A percentile compares a stretch with the other conserved stretches of the same genome.
Evolutionary conservation across 257 asterid species (phyloP).

Genomic region (Salvia rosmarinus): DNA sequence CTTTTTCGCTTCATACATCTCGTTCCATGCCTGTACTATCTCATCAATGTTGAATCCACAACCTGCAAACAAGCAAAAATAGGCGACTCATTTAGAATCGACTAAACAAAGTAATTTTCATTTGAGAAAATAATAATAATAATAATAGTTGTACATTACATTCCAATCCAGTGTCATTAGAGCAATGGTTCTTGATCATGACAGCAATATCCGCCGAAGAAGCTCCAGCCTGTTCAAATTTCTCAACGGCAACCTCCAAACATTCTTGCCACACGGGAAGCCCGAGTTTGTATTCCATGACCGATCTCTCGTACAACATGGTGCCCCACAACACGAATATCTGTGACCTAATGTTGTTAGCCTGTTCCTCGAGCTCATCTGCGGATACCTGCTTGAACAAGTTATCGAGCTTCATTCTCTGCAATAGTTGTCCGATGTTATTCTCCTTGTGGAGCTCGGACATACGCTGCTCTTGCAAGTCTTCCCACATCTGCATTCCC

Average conservation of each 20-base stretch:
- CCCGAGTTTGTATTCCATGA: constrained; percentile 79
- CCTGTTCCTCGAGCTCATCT: constrained; percentile 73
- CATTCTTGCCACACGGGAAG: constrained; percentile 93
- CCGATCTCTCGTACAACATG: constrained; percentile 84
- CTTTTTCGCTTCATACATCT: constrained; percentile 87
- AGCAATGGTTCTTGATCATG: constrained; percentile 86
- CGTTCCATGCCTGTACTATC: constrained; percentile 96
- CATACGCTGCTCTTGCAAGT: constrained; percentile 54
- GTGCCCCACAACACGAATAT: constrained; percentile 88
- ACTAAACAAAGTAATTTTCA: too few species aligned
- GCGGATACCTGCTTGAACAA: constrained; percentile 57
- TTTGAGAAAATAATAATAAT: not conserved
- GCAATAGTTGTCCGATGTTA: constrained; percentile 45
- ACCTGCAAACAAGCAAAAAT: constrained; percentile 46
- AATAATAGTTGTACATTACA: constrained; percentile 44
- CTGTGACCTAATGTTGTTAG: constrained; percentile 70
- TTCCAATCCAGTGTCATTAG: constrained; percentile 58
- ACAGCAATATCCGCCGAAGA: constrained; percentile 82
- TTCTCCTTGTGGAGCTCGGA: constrained; percentile 46
- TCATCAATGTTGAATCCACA: constrained; percentile 87
- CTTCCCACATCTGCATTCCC: constrained; percentile 88
- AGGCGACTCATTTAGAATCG: too few species aligned
- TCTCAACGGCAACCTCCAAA: constrained; percentile 79
- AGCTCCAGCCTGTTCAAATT: constrained; percentile 87
- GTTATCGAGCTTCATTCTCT: constrained; percentile 62